A percentile compares a stretch with the other conserved stretches of the same genome.
Evolutionary conservation across 2,329 filamentous ascomycete species (phyloP).

Genomic region (Raffaelea albimanens): DNA sequence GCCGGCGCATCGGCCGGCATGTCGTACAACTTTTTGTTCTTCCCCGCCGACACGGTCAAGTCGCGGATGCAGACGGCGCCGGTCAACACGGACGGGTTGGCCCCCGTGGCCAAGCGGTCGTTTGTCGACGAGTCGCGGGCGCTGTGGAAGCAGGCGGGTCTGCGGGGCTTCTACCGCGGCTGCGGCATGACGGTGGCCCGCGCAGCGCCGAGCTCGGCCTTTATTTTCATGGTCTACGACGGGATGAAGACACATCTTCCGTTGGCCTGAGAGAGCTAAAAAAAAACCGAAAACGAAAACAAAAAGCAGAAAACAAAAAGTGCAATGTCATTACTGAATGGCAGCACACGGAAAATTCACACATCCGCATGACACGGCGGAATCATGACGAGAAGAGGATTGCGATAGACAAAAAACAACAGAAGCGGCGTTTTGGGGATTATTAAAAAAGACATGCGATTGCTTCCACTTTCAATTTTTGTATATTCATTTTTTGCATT

Average conservation of each 20-base stretch:
- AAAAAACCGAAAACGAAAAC: too few relatives aligned
- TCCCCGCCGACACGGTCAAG: constrained; percentile 95
- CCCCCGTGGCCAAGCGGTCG: constrained; percentile 29
- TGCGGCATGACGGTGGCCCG: constrained; percentile 88
- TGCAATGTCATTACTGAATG: too few relatives aligned
- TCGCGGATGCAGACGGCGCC: constrained; percentile 91
- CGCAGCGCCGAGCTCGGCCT: constrained; percentile 89
- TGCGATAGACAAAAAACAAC: too few relatives aligned
- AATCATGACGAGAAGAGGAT: too few relatives aligned
- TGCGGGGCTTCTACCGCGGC: constrained; percentile 82
- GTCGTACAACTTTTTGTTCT: constrained; percentile 95
- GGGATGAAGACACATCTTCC: constrained; percentile 64
- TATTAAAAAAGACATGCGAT: too few relatives aligned
- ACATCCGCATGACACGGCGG: too few relatives aligned
- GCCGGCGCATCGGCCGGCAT: constrained; percentile 84
- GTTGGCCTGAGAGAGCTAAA: constrained; percentile 20
- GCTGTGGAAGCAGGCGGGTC: constrained; percentile 73
- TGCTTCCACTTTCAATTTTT: too few relatives aligned
- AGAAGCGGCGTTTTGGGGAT: too few relatives aligned
- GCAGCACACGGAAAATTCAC: too few relatives aligned
- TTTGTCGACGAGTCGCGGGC: constrained; percentile 64
- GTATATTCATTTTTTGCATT: neutral
- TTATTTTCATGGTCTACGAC: constrained; percentile 96
- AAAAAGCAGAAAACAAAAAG: too few relatives aligned
- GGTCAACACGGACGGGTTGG: constrained; percentile 41